Evolutionary conservation across 192 early-diverging fungal genomes (phyloP).

Genomic region (Helicostylum pulchrum): DNA sequence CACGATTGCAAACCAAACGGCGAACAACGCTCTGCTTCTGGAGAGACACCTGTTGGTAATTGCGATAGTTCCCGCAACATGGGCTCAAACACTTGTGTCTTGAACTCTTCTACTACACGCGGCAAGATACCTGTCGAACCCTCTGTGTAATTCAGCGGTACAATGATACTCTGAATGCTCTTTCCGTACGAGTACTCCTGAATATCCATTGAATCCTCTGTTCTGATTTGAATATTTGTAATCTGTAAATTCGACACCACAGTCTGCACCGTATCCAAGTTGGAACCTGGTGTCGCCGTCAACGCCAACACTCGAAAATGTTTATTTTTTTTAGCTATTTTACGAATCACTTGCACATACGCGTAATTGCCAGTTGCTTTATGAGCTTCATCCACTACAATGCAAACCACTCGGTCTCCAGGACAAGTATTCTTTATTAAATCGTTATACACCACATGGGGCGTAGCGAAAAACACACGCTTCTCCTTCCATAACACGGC

Average conservation of each 20-base stretch:
- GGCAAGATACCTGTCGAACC: slow-evolving; percentile 29
- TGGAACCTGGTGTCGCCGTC: slow-evolving; percentile 82
- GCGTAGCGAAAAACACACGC: slow-evolving; percentile 83
- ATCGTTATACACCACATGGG: slow-evolving; percentile 87
- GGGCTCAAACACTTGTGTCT: slow-evolving; percentile 8
- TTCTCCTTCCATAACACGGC: slow-evolving; percentile 58
- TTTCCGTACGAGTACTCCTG: slow-evolving; percentile 68
- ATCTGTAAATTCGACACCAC: slow-evolving; percentile 78
- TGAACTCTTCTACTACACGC: neutral
- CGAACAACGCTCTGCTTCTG: slow-evolving; percentile 35
- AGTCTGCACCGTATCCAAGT: slow-evolving; percentile 64
- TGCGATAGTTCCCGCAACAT: slow-evolving; percentile 33
- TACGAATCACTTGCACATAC: slow-evolving; percentile 69
- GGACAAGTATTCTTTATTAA: slow-evolving; percentile 64
- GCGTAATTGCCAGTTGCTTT: slow-evolving; percentile 82
- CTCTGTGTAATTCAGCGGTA: slow-evolving; percentile 53
- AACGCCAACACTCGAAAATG: slow-evolving; percentile 80
- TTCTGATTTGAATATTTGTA: slow-evolving; percentile 75
- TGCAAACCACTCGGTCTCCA: slow-evolving; percentile 54
- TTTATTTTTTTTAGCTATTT: slow-evolving; percentile 44
- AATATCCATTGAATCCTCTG: slow-evolving; percentile 86
- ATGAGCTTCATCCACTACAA: slow-evolving; percentile 95
- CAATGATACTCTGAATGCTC: slow-evolving; percentile 59
- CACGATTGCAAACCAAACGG: slow-evolving; percentile 44
- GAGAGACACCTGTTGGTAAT: slow-evolving; percentile 20